Evolutionary conservation across 257 asterid genomes (phyloP).

Genomic region (Oldenlandia corymbosa): DNA sequence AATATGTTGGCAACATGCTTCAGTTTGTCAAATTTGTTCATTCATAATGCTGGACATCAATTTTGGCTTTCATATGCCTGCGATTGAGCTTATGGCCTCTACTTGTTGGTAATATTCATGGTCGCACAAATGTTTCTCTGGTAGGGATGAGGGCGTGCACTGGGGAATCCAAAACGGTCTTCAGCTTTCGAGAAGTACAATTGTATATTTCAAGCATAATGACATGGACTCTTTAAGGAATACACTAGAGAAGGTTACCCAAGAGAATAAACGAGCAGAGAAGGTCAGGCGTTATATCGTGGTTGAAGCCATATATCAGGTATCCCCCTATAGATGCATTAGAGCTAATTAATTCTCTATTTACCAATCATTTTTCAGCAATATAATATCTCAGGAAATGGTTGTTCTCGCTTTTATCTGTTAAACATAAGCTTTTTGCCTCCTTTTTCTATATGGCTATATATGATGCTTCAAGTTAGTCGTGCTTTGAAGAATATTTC

Average conservation of each 20-base stretch:
- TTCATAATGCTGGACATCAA: too few species aligned
- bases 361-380: not conserved
- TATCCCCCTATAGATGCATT: constrained; percentile 21
- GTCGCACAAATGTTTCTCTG: constrained; percentile 20
- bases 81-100: too few species aligned
- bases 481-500: too few species aligned
- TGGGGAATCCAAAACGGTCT: constrained; percentile 98
- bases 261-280: constrained; percentile 71
- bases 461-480: too few species aligned
- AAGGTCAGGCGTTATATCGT: constrained; percentile 88
- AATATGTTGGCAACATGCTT: too few species aligned
- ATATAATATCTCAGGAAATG: not conserved
- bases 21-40: too few species aligned
- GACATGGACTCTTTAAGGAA: constrained; percentile 66
- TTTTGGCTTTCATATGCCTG: too few species aligned
- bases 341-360: not conserved
- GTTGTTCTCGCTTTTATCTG: too few species aligned
- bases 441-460: not conserved
- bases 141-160: constrained; percentile 94
- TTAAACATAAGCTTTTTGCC: not conserved
- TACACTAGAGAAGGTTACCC: constrained; percentile 62
- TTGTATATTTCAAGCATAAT: constrained; percentile 81
- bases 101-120: not conserved
- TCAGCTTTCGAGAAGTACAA: constrained; percentile 91
- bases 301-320: constrained; percentile 97